Conservation (phyloP, 164 flowering plant genomes). For the Liquidambar formosana region DNA sequence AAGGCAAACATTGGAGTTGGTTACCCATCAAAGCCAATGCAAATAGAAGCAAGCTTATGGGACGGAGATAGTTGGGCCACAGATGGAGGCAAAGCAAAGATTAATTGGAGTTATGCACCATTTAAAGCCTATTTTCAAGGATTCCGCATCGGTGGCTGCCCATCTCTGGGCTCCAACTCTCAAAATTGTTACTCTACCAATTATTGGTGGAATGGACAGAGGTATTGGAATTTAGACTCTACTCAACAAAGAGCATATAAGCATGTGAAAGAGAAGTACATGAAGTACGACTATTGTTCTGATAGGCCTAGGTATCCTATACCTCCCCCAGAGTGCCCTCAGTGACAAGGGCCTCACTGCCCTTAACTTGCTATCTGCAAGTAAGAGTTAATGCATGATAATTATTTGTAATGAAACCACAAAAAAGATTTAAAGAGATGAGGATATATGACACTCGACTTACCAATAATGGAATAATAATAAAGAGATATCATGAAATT, state of each 20-base stretch:
- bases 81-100: constrained; percentile 55
- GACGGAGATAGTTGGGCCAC: constrained; percentile 74
- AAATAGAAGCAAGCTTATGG: constrained; percentile 60
- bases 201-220: constrained; percentile 53
- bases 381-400: too few species aligned
- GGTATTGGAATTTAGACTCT: constrained; percentile 29
- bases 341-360: not conserved
- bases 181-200: constrained; percentile 17
- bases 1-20: constrained; percentile 33
- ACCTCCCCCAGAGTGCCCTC: constrained; percentile 50
- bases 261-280: constrained; percentile 31
- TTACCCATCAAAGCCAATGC: constrained; percentile 62
- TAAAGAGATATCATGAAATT: too few species aligned
- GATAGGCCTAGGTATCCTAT: constrained; percentile 36
- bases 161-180: not conserved
- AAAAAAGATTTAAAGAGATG: too few species aligned
- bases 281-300: constrained; percentile 62
- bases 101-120: constrained; percentile 59
- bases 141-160: constrained; percentile 50
- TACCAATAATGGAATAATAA: too few species aligned
- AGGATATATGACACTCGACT: too few species aligned
- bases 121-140: constrained; percentile 47
- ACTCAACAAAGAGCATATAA: constrained; percentile 22
- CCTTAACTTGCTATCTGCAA: too few species aligned
- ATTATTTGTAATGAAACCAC: too few species aligned